Base-by-base conservation (phyloP, 2,329 filamentous ascomycete species). In the Aschersonia sp. region DNA sequence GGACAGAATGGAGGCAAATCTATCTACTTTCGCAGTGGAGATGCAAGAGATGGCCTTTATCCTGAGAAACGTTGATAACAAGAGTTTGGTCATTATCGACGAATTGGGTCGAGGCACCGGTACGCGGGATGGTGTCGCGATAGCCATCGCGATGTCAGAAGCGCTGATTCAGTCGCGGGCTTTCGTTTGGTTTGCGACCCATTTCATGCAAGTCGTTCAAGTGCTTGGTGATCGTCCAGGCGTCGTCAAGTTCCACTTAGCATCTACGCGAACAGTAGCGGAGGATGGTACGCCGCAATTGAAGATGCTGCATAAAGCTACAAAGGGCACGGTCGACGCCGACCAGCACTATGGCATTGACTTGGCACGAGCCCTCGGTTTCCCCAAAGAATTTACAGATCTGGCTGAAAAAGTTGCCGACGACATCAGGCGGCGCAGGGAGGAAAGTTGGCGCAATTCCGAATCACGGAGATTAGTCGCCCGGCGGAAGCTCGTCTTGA, bases 1-100 rank as follows among this genome's bases (percentile, higher is more conserved):
- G 48, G 89, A 97, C 62, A 87, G 76, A 52, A 83, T 94, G 29
- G 87, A 95, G 65, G 83, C 84, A 12, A 97, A 95, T 52, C 77
- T 95, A 30, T 97, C 90, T 0, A 95, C 87, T 0, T 98, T 97
- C 60, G 87, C 89, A 0, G 76, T 87, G 0, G 92, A 98, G 63
- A 97, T 98, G 92, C 77, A 87, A 42, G 92, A 97, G 57, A 94
- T 90, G 68, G 87, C 89, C 0, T 95, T 94, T 60, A 96, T 98
- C 47, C 67, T 97, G 1, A 74, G 76, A 46, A 94, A 95, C 57
- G 78, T 96, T 48, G 82, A 88, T 53, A 71, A 73, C 6, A 76
- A 78, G 44, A 90, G 85, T 55, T 72, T 95, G 56, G 80, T 83
- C 2, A 85, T 98, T 45, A 78, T 98, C 45, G 92, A 98, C 56